These are phyloP conservation scores for Paraglomus brasilianum DNA, from an alignment of 192 early-diverging fungal genomes.

Conservation along the genomic window DNA sequence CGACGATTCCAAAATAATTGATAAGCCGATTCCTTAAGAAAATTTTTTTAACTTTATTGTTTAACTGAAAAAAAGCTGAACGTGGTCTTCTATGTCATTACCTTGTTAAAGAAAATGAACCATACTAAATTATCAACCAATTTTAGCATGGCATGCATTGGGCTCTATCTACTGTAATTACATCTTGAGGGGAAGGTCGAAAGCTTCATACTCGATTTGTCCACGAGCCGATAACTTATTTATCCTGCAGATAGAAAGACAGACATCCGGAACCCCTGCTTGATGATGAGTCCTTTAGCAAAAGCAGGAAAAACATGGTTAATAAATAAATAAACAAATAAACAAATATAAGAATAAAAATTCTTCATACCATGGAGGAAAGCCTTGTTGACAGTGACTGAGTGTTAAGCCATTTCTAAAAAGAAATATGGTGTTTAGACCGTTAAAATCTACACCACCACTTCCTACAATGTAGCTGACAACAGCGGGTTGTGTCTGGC, in stretches of 20 bases:
- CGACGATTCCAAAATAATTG: too few relatives aligned
- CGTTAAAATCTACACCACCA: not conserved
- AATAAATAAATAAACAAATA: too few relatives aligned
- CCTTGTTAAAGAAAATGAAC: too few relatives aligned
- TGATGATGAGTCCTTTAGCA: slow-evolving; percentile 7
- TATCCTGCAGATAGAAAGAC: slow-evolving; percentile 15
- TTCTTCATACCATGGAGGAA: slow-evolving; percentile 6
- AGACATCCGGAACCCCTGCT: slow-evolving; percentile 4
- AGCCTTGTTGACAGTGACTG: not conserved
- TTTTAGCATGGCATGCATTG: too few relatives aligned
- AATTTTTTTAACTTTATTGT: too few relatives aligned
- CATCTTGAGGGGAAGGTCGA: slow-evolving; percentile 11
- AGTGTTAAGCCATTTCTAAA: slow-evolving; percentile 1
- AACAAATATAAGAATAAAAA: too few relatives aligned
- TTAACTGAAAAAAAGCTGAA: too few relatives aligned
- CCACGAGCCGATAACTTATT: slow-evolving; percentile 7
- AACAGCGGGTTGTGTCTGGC: not conserved
- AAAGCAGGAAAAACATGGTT: slow-evolving; percentile 18
- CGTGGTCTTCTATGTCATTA: too few relatives aligned
- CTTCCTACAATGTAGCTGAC: slow-evolving; percentile 11
- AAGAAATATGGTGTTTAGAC: not conserved
- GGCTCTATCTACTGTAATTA: too few relatives aligned
- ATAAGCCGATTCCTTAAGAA: too few relatives aligned
- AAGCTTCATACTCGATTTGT: slow-evolving; percentile 3
- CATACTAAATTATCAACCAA: too few relatives aligned